These are phyloP conservation scores for Zygotorulaspora sp. DNA, from an alignment of 805 yeast species.

Conservation along the genomic window DNA sequence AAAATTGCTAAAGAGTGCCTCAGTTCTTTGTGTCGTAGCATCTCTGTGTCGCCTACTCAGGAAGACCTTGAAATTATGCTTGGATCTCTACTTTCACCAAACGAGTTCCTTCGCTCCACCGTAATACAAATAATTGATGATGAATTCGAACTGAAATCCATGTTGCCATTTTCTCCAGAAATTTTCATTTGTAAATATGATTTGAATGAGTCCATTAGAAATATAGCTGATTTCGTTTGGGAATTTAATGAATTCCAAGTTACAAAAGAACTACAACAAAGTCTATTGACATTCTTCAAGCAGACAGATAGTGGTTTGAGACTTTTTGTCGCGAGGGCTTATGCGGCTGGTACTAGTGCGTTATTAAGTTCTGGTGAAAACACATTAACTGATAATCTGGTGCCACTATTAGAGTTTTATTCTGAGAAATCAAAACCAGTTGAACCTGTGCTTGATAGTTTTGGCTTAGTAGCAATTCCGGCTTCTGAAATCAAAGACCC, in stretches of 20 bases:
- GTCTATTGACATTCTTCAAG: slow-evolving; percentile 49
- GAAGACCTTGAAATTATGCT: slow-evolving; percentile 59
- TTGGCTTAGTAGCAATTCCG: slow-evolving; percentile 67
- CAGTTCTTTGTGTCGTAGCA: slow-evolving; percentile 67
- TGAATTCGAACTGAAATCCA: slow-evolving; percentile 54
- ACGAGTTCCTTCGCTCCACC: slow-evolving; percentile 68
- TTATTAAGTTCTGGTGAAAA: slow-evolving; percentile 27
- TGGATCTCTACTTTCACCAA: slow-evolving; percentile 52
- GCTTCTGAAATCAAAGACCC: slow-evolving; percentile 60
- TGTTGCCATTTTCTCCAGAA: slow-evolving; percentile 53
- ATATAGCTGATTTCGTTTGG: slow-evolving; percentile 80
- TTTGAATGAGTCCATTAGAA: slow-evolving; percentile 56
- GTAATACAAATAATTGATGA: slow-evolving; percentile 81
- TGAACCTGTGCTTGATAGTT: slow-evolving; percentile 70
- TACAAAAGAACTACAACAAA: slow-evolving; percentile 36
- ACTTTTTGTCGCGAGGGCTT: slow-evolving; percentile 64
- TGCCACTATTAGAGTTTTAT: slow-evolving; percentile 52
- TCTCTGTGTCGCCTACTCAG: slow-evolving; percentile 55
- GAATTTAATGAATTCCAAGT: slow-evolving; percentile 56
- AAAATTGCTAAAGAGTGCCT: slow-evolving; percentile 82
- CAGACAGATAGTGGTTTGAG: slow-evolving; percentile 63
- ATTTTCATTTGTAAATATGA: slow-evolving; percentile 78
- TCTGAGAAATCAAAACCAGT: slow-evolving; percentile 63
- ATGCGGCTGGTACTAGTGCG: slow-evolving; percentile 51
- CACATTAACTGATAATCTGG: slow-evolving; percentile 37